phyloP scores from a whole-genome alignment of 2,329 filamentous ascomycete species.

The Fusarium tuaranense region DNA sequence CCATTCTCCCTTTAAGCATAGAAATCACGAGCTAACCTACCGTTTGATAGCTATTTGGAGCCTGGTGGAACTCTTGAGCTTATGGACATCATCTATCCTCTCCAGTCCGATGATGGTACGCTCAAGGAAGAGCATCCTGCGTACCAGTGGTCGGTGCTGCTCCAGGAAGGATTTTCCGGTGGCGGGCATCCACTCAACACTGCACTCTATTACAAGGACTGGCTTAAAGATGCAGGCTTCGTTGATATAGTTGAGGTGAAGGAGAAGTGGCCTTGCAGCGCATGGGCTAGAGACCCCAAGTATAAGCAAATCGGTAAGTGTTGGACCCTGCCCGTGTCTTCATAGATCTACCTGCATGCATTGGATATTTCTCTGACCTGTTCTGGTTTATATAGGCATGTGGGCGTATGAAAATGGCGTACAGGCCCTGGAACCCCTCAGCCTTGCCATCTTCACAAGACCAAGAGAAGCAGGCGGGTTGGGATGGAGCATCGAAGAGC shows the following conservation, averaged over 20 bases:
- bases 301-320: neutral
- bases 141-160: neutral
- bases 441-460: neutral
- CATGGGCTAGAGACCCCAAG: neutral
- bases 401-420: neutral
- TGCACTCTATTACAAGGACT: neutral
- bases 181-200: neutral
- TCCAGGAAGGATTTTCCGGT: neutral
- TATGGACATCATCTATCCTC: neutral
- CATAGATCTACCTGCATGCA: neutral
- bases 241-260: neutral
- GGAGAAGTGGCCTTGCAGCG: neutral
- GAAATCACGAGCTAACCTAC: neutral
- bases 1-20: neutral
- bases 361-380: neutral
- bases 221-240: neutral
- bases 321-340: neutral
- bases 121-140: neutral
- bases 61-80: neutral
- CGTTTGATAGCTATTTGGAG: neutral
- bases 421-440: neutral
- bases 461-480: neutral
- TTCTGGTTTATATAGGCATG: neutral
- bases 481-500: neutral
- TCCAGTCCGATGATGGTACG: neutral